Conservation (phyloP, 2,329 filamentous ascomycete species). For the Aspergillus viridinutans region DNA sequence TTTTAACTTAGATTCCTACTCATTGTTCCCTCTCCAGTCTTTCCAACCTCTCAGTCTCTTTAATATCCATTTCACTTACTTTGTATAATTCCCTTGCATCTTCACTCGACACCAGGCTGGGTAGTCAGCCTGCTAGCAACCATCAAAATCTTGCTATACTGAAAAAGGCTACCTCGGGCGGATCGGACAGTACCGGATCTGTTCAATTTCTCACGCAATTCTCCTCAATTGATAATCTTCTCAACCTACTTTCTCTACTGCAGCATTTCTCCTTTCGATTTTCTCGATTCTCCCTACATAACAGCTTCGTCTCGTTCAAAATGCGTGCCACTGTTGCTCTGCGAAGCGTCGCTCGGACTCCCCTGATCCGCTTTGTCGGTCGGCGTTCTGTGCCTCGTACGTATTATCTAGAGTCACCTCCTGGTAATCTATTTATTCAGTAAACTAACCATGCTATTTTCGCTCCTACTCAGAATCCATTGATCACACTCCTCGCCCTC, state of each 20-base stretch:
- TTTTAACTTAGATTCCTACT: slow-evolving; percentile 9
- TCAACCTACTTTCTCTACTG: background rate
- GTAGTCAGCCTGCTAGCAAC: background rate
- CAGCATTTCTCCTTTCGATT: slow-evolving; percentile 6
- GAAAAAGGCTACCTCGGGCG: slow-evolving; percentile 15
- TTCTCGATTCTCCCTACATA: slow-evolving; percentile 4
- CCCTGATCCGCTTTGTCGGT: slow-evolving; percentile 49
- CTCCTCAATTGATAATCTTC: slow-evolving; percentile 10
- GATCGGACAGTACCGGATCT: slow-evolving; percentile 28
- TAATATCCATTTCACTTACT: background rate
- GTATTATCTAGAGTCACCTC: slow-evolving; percentile 10
- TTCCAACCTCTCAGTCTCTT: slow-evolving; percentile 10
- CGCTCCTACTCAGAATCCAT: slow-evolving; percentile 33
- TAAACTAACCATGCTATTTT: slow-evolving; percentile 3
- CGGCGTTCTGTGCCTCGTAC: slow-evolving; percentile 44
- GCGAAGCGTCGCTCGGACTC: slow-evolving; percentile 40
- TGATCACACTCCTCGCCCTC: slow-evolving; percentile 55
- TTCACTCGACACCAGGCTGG: background rate
- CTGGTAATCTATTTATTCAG: background rate
- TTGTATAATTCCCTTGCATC: background rate
- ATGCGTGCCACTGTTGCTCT: slow-evolving; percentile 43
- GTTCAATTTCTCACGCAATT: slow-evolving; percentile 18
- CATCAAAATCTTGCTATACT: slow-evolving; percentile 1
- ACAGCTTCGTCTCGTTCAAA: slow-evolving; percentile 18
- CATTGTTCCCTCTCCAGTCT: slow-evolving; percentile 5